Conservation (phyloP, 2,329 filamentous ascomycete species). For the Amesomyces nigricolor region DNA sequence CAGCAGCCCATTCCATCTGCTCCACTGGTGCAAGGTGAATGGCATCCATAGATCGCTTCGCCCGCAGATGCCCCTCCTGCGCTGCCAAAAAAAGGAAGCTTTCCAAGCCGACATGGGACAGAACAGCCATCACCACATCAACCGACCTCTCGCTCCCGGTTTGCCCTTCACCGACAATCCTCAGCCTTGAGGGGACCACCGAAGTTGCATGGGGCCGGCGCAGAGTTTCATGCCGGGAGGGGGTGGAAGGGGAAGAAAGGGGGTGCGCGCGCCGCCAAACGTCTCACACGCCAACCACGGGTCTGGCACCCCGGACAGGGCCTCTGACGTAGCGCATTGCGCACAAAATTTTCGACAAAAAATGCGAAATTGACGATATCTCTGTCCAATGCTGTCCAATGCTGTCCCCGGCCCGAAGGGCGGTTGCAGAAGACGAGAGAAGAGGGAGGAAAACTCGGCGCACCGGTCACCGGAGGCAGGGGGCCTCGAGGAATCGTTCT, state of each 20-base stretch:
- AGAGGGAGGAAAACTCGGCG: conserved; percentile 8
- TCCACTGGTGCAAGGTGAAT: conserved; percentile 19
- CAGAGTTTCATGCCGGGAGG: conserved; percentile 16
- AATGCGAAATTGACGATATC: conserved; percentile 18
- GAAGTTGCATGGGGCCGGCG: conserved; percentile 17
- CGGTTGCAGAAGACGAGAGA: conserved; percentile 17
- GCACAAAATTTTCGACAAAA: conserved; percentile 19
- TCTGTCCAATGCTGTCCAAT: conserved; percentile 26
- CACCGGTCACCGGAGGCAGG: conserved; percentile 9
- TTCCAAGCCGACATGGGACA: conserved; percentile 11
- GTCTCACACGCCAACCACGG: conserved; percentile 19
- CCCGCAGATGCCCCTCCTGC: conserved; percentile 3
- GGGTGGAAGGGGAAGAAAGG: conserved; percentile 10
- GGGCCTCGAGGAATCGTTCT: background rate
- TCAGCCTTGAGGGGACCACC: conserved; percentile 6
- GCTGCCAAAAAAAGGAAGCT: conserved; percentile 11
- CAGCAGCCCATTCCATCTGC: conserved; percentile 14
- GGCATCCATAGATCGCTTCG: background rate
- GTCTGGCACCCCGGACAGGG: conserved; percentile 7
- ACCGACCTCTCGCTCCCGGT: conserved; percentile 17
- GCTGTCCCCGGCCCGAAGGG: background rate
- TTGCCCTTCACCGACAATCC: conserved; percentile 25
- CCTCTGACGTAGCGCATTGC: conserved; percentile 24
- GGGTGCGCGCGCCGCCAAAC: conserved; percentile 16
- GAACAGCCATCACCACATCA: background rate